Evolutionary conservation across 257 asterid genomes (phyloP).

Genomic region (Scutellaria minor): DNA sequence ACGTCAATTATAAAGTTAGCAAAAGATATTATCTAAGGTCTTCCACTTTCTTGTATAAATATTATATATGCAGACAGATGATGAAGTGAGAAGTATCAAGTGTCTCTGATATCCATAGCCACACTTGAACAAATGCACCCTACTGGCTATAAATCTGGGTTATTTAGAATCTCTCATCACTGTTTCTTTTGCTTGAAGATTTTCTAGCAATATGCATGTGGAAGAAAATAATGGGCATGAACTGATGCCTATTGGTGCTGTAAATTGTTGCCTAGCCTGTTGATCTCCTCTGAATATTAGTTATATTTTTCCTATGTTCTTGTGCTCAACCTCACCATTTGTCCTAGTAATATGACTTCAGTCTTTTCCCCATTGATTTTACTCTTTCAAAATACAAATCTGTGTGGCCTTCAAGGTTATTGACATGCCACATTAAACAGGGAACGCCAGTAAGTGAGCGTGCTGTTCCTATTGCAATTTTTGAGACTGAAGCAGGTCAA

Average conservation of each 20-base stretch:
- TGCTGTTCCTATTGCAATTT: conserved; percentile 97
- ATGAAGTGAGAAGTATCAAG: too few species aligned
- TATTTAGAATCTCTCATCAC: not conserved
- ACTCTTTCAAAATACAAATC: conserved; percentile 23
- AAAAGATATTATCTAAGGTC: too few species aligned
- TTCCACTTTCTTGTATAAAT: too few species aligned
- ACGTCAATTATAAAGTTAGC: too few species aligned
- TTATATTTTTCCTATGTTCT: conserved; percentile 19
- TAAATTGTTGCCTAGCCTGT: conserved; percentile 10
- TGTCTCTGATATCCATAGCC: not conserved
- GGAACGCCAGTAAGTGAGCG: conserved; percentile 99
- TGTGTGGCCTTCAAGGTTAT: conserved; percentile 31
- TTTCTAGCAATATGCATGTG: conserved; percentile 25
- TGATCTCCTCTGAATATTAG: conserved; percentile 15
- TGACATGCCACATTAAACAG: conserved; percentile 57
- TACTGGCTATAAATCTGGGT: not conserved
- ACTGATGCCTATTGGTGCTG: not conserved
- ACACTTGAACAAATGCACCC: conserved; percentile 21
- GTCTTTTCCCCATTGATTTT: conserved; percentile 23
- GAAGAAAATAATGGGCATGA: conserved; percentile 18
- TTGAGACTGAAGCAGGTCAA: conserved; percentile 89
- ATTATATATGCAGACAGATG: too few species aligned
- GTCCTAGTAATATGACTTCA: conserved; percentile 20
- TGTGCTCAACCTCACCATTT: conserved; percentile 14
- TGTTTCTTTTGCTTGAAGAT: conserved; percentile 21